Conservation (phyloP, 1,139 yeast species). For the Wickerhamomyces sp. region DNA sequence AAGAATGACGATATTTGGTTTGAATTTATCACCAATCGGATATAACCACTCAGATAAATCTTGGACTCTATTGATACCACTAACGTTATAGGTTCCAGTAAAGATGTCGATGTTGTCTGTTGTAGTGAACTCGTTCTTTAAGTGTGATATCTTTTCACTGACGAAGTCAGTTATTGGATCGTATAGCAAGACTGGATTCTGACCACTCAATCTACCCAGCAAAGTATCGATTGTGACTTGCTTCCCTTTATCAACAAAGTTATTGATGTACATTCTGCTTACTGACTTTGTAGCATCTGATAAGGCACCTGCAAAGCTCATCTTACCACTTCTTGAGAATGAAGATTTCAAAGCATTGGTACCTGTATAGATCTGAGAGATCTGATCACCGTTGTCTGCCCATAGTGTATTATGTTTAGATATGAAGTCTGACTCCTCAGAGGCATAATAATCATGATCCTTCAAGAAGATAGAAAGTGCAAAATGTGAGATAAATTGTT, state of each 20-base stretch:
- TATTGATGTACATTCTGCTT: conserved; percentile 90
- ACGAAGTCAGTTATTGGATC: conserved; percentile 90
- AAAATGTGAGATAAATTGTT: conserved; percentile 71
- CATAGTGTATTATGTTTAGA: conserved; percentile 74
- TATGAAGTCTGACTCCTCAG: conserved; percentile 44
- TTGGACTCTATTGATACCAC: conserved; percentile 53
- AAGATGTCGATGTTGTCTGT: conserved; percentile 57
- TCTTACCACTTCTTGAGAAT: conserved; percentile 88
- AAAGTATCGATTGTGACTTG: conserved; percentile 84
- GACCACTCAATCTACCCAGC: conserved; percentile 74
- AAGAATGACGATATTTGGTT: conserved; percentile 67
- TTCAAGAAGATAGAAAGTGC: conserved; percentile 64
- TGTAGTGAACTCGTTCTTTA: conserved; percentile 56
- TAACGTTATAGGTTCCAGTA: conserved; percentile 85
- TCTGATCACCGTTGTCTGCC: conserved; percentile 98
- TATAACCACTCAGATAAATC: conserved; percentile 80
- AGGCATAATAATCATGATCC: conserved; percentile 38
- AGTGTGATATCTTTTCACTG: conserved; percentile 47
- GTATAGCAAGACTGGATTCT: conserved; percentile 63
- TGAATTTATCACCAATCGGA: conserved; percentile 52
- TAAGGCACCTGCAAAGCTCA: conserved; percentile 93
- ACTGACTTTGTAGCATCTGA: conserved; percentile 96
- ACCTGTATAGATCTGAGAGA: conserved; percentile 95
- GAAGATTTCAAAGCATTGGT: conserved; percentile 95
- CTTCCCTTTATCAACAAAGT: conserved; percentile 87